Evolutionary conservation across 495 filamentous ascomycete species (phyloP).

Genomic region (Penicillium psychrofluorescens): DNA sequence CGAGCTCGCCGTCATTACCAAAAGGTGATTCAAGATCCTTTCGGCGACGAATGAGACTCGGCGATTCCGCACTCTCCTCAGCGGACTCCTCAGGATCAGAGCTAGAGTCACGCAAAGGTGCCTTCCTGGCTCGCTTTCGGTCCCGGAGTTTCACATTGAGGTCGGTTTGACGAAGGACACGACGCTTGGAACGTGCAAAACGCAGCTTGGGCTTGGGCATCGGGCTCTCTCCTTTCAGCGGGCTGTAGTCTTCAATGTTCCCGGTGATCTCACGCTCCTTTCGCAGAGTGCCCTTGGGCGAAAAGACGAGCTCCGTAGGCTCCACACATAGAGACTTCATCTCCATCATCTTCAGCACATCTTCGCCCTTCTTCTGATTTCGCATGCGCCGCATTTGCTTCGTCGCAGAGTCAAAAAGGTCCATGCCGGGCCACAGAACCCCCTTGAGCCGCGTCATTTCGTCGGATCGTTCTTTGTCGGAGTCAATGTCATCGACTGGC

Average conservation of each 20-base stretch:
- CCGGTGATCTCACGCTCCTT: conserved; percentile 51
- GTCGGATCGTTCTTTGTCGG: conserved; percentile 26
- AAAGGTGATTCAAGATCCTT: conserved; percentile 3
- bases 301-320: conserved; percentile 65
- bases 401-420: conserved; percentile 78
- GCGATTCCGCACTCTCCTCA: background rate
- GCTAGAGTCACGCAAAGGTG: conserved; percentile 1
- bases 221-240: conserved; percentile 41
- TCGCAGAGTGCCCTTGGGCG: conserved; percentile 44
- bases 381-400: conserved; percentile 68
- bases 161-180: conserved; percentile 19
- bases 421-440: conserved; percentile 75
- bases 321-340: conserved; percentile 58
- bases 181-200: conserved; percentile 16
- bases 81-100: background rate
- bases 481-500: conserved; percentile 1
- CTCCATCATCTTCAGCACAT: conserved; percentile 63
- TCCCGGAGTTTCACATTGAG: conserved; percentile 23
- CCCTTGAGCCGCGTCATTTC: conserved; percentile 60
- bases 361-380: conserved; percentile 79
- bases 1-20: conserved; percentile 25
- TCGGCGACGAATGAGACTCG: conserved; percentile 1
- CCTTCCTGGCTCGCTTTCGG: conserved; percentile 15
- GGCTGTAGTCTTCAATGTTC: conserved; percentile 44
- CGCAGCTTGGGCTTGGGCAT: conserved; percentile 29